Conservation (phyloP, 495 filamentous ascomycete species). For the Daldinia vernicosa region DNA sequence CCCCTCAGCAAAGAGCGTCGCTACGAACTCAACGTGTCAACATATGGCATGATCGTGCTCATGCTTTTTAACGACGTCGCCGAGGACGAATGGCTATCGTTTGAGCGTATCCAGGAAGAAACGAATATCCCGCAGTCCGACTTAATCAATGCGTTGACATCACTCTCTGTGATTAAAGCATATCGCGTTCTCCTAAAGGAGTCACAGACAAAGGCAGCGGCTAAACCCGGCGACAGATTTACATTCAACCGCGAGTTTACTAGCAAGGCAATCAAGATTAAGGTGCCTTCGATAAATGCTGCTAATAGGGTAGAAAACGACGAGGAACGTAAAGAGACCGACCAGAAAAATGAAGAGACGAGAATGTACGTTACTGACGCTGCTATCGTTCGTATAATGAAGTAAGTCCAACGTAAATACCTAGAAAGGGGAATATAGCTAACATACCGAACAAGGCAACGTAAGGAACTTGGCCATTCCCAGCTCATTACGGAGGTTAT, state of each 20-base stretch:
- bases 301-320: constrained; percentile 88
- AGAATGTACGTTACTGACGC: constrained; percentile 83
- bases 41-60: constrained; percentile 90
- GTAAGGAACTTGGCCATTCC: constrained; percentile 82
- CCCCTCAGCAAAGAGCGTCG: constrained; percentile 72
- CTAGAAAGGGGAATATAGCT: constrained; percentile 11
- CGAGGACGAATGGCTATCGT: constrained; percentile 71
- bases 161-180: constrained; percentile 85
- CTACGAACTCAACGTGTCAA: constrained; percentile 91
- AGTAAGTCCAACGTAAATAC: constrained; percentile 65
- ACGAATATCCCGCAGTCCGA: constrained; percentile 86
- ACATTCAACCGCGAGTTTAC: constrained; percentile 84
- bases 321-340: constrained; percentile 84
- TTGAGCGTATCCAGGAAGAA: constrained; percentile 82
- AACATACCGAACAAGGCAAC: constrained; percentile 69
- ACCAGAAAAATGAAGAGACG: constrained; percentile 85
- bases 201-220: constrained; percentile 76
- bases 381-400: constrained; percentile 94
- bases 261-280: constrained; percentile 85
- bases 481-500: constrained; percentile 88
- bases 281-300: constrained; percentile 70
- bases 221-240: constrained; percentile 83
- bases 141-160: constrained; percentile 82
- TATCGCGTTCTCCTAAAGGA: constrained; percentile 83
- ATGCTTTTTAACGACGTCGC: constrained; percentile 86